Conservation (phyloP, 306 rosid genomes). For the Corylus americana region DNA sequence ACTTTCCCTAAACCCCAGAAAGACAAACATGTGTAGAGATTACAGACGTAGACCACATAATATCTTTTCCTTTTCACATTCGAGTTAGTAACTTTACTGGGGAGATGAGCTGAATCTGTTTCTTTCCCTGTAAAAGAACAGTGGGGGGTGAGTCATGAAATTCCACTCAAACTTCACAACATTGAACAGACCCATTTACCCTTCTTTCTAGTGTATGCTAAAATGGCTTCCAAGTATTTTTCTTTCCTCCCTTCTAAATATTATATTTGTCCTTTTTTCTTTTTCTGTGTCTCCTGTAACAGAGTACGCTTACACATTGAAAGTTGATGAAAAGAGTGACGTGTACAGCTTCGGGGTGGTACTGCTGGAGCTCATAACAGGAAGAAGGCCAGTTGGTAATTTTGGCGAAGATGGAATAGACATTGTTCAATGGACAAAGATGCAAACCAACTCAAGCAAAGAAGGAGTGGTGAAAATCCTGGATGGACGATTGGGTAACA, state of each 20-base stretch:
- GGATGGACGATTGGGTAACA: conserved; percentile 49
- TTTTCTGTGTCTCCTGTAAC: conserved; percentile 4
- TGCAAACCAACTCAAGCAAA: conserved; percentile 60
- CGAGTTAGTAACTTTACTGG: conserved; percentile 10
- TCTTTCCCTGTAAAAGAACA: conserved; percentile 6
- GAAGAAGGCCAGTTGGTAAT: conserved; percentile 73
- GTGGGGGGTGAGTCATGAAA: conserved; percentile 1
- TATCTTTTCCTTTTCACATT: conserved; percentile 23
- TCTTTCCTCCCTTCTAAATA: neutral
- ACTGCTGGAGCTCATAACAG: conserved; percentile 67
- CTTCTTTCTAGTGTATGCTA: neutral
- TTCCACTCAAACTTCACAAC: neutral
- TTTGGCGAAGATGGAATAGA: conserved; percentile 90
- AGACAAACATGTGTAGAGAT: conserved; percentile 24
- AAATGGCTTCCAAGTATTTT: neutral
- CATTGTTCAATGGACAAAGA: conserved; percentile 84
- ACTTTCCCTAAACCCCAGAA: conserved; percentile 70
- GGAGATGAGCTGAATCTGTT: conserved; percentile 14
- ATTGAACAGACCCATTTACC: neutral
- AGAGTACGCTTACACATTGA: conserved; percentile 93
- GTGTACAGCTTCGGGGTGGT: conserved; percentile 92
- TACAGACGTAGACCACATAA: conserved; percentile 4
- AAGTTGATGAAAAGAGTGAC: conserved; percentile 84
- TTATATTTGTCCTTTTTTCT: neutral
- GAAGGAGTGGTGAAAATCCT: conserved; percentile 62